Base-by-base conservation (phyloP, 2,329 filamentous ascomycete species). In the Pestalotiopsis fici region DNA sequence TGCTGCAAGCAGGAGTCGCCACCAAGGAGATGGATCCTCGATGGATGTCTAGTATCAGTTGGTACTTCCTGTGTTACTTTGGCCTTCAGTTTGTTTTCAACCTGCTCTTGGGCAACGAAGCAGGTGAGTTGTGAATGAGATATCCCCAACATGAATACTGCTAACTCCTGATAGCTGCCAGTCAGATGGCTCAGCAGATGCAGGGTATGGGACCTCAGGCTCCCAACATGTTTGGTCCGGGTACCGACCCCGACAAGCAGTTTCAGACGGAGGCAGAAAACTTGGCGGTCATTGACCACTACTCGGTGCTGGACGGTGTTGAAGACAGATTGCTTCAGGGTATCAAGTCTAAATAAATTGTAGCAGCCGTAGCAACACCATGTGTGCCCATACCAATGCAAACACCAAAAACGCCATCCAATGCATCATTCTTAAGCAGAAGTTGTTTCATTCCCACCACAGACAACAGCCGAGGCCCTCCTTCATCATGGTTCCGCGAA, bases 51-150 rank as follows among this genome's bases (percentile, higher is more conserved):
- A 97, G 94, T 81, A 90, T 99, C 80, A 97, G 94, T 68, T 99
- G 96, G 95, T 99, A 99, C 84, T 98, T 99, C 78, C 83, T 99
- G 72, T 98, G 97, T 76, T 90, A 99, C 71, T 98, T 99, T 78
- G 96, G 97, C 59, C 85, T 99, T 67, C 95, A 98, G 80, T 94
- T 95, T 65, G 95, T 99, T 67, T 99, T 99, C 80, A 97, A 96
- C 77, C 98, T 98, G 79, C 91, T 99, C 62, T 87, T 99, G 15
- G 96, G 96, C 9, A 97, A 92, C 79, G 97, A 99, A 76, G 98
- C 98, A 80, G 91, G 95, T 98, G 85, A 79, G 90, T 83, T 12
- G 23, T 59, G 59, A 21, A 18, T 55, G 64, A 15, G 1, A 18
- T 12, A 2, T 28, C n/a, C 2, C 28, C 28, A 21, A 9, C 31